Evolutionary conservation across 805 yeast genomes (phyloP), one percentile per base, ranked within the genome.

Genomic region (Schwanniomyces yamadae): DNA sequence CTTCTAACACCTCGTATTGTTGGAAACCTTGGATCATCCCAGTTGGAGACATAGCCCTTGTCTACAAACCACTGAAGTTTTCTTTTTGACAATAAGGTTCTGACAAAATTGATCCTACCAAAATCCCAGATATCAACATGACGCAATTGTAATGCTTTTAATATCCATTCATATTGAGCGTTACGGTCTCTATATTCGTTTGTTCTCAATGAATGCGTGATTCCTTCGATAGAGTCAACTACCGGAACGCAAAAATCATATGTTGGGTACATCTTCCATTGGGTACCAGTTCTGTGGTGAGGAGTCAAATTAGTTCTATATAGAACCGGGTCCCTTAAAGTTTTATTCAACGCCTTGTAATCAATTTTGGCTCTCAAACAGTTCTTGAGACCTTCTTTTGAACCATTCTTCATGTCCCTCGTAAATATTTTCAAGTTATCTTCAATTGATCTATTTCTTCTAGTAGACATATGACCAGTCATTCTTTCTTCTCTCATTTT

Each of bases 11-110:
- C 97, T 63, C 96, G 80, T 24, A 89, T 95, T 29, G 97, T 90
- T 50, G 97, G 97, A 86, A 89, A 90, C 61, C 97, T 77, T 48
- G 97, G 96, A 62, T 89, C 97, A 55, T 89, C 95, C 97, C 97
- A 89, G 67, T 85, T 86, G 17, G 74, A 54, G 39, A 90, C 97
- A 50, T 81, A 71, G 28, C 75, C 71, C 61, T 84, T 81, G 71
- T 90, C 96, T 42, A 90, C 96, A 65, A 89, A 86, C 96, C 96
- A 89, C 71, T 90, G 96, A 59, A 89, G 73, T 73, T 89, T 90
- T 70, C 97, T 82, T 80, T 89, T 89, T 44, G 95, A 84, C 40
- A 89, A 69, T 59, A 89, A 69, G 17, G 97, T 89, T 70, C 95
- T 80, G 42, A 90, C 85, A 59, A 89, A 89, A 76, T 88, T 89